Evolutionary conservation across 345 rosid species (phyloP).

Genomic region (Boechera retrofracta): DNA sequence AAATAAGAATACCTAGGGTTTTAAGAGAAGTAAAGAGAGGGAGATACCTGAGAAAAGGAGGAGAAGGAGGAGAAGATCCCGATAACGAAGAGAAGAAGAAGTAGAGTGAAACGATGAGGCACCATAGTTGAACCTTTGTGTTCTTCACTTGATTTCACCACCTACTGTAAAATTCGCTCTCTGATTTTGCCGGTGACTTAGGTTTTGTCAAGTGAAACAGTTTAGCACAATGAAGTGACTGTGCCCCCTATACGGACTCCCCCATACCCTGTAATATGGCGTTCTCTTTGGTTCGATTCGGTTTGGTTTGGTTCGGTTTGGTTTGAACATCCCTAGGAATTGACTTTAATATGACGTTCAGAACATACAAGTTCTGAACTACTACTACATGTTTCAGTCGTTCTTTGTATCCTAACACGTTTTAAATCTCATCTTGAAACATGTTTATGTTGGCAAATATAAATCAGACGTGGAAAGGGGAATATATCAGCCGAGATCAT

Average conservation of each 20-base stretch:
- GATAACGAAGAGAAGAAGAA: constrained; percentile 33
- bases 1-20: constrained; percentile 6
- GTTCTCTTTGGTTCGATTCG: not conserved
- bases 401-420: not conserved
- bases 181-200: not conserved
- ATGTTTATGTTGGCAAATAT: not conserved
- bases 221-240: not conserved
- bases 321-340: no score
- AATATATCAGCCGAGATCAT: not conserved
- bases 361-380: no score
- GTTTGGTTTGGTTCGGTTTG: not conserved
- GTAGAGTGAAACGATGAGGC: constrained; percentile 30
- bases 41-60: constrained; percentile 39
- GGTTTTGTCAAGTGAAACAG: not conserved
- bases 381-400: not conserved
- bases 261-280: not conserved
- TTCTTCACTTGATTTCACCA: constrained; percentile 21
- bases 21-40: not conserved
- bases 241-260: no score
- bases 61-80: constrained; percentile 17
- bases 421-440: not conserved
- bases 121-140: constrained; percentile 34
- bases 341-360: no score
- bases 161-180: constrained; percentile 1
- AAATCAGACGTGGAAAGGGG: not conserved